Conservation (phyloP, 1,139 yeast species). For the Torulaspora pretoriensis region DNA sequence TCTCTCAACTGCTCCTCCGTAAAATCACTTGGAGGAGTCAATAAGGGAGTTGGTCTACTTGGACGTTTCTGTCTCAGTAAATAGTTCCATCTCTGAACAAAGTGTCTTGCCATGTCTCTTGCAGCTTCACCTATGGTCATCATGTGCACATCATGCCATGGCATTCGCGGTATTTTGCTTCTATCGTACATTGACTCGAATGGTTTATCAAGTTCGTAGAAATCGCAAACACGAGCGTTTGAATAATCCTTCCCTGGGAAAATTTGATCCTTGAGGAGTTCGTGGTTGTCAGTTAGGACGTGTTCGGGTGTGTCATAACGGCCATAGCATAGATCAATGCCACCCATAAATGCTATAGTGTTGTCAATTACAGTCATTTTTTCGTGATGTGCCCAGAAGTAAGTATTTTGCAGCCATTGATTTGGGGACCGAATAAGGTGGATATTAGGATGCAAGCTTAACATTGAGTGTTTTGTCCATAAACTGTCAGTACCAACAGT, state of each 20-base stretch:
- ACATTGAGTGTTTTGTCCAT: constrained; percentile 89
- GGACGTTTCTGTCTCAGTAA: constrained; percentile 89
- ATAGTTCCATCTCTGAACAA: constrained; percentile 97
- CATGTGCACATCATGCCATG: constrained; percentile 99
- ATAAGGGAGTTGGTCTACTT: constrained; percentile 83
- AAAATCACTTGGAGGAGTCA: constrained; percentile 89
- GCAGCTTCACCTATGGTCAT: constrained; percentile 94
- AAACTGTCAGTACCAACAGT: constrained; percentile 91
- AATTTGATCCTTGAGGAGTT: constrained; percentile 53
- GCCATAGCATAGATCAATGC: constrained; percentile 92
- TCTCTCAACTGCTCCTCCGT: constrained; percentile 63
- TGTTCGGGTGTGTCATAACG: constrained; percentile 97
- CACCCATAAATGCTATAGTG: constrained; percentile 87
- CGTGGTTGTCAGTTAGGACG: constrained; percentile 71
- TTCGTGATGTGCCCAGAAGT: constrained; percentile 99
- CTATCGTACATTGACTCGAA: constrained; percentile 93
- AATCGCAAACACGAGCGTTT: constrained; percentile 89
- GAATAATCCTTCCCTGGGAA: constrained; percentile 98
- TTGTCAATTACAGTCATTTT: constrained; percentile 84
- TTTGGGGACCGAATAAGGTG: constrained; percentile 94
- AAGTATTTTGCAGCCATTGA: constrained; percentile 87
- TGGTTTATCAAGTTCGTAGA: constrained; percentile 74
- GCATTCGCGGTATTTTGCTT: constrained; percentile 82
- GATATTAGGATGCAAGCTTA: constrained; percentile 80
- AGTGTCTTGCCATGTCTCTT: constrained; percentile 86